Percentiles rank a stretch among this genome's conserved stretches.
Evolutionary conservation across 2,329 filamentous ascomycete genomes (phyloP).

Genomic region (Cordyceps cicadae): DNA sequence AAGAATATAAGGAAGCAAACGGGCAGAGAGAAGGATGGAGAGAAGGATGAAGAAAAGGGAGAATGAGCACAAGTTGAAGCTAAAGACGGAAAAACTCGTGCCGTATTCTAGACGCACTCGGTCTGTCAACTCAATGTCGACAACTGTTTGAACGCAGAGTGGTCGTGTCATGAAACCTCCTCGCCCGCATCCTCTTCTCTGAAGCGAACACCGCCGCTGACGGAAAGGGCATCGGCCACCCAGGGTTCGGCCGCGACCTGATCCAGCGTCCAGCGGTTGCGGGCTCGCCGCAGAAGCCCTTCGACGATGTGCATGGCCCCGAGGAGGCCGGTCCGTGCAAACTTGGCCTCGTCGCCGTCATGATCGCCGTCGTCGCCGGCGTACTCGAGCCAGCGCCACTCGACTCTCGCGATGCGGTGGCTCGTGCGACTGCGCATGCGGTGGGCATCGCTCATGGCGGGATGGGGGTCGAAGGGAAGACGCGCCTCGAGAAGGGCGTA

Average conservation of each 20-base stretch:
- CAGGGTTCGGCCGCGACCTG: slow-evolving; percentile 66
- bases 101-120: background rate
- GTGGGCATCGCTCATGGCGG: slow-evolving; percentile 67
- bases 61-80: no score
- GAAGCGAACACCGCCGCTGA: slow-evolving; percentile 54
- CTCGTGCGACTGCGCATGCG: slow-evolving; percentile 74
- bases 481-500: slow-evolving; percentile 92
- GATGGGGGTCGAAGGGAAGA: slow-evolving; percentile 84
- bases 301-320: slow-evolving; percentile 79
- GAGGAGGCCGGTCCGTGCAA: slow-evolving; percentile 55
- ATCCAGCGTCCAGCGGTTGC: slow-evolving; percentile 66
- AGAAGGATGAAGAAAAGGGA: no score
- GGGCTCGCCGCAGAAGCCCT: slow-evolving; percentile 71
- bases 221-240: slow-evolving; percentile 65
- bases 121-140: background rate
- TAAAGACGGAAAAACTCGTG: background rate
- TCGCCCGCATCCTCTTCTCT: slow-evolving; percentile 51
- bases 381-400: slow-evolving; percentile 91
- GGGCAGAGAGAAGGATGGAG: no score
- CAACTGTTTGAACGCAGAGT: background rate
- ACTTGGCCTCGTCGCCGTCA: slow-evolving; percentile 55
- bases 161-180: slow-evolving; percentile 31
- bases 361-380: slow-evolving; percentile 81
- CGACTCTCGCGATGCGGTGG: slow-evolving; percentile 89
- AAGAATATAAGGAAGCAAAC: no score